Percentiles rank a stretch among this genome's conserved stretches.
phyloP scores from a whole-genome alignment of 371 early-diverging fungal species.

The Syncephalastrum monosporum region DNA sequence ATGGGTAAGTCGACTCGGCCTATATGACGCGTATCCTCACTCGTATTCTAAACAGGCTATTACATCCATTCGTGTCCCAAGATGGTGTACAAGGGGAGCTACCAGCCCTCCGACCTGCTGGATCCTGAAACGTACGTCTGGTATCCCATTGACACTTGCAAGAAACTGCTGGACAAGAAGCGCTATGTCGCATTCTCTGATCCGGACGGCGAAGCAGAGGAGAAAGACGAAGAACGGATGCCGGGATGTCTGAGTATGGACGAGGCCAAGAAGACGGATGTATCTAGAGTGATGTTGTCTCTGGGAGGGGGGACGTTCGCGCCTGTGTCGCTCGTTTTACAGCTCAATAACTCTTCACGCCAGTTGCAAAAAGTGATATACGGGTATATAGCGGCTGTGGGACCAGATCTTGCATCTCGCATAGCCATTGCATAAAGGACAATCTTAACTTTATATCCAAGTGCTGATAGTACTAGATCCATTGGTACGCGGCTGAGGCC shows the following conservation, averaged over 20 bases:
- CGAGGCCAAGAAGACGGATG: slow-evolving; percentile 7
- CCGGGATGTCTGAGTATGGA: slow-evolving; percentile 8
- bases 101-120: slow-evolving; percentile 79
- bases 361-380: too few species aligned
- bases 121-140: slow-evolving; percentile 57
- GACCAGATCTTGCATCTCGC: too few species aligned
- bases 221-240: slow-evolving; percentile 8
- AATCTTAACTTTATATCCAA: too few species aligned
- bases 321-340: too few species aligned
- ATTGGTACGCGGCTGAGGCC: too few species aligned
- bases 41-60: slow-evolving; percentile 56
- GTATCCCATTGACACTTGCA: slow-evolving; percentile 33
- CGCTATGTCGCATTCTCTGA: slow-evolving; percentile 16
- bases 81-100: slow-evolving; percentile 92
- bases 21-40: not conserved
- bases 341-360: too few species aligned
- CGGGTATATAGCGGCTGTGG: too few species aligned
- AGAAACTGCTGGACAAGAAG: slow-evolving; percentile 23
- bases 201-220: slow-evolving; percentile 3
- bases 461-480: too few species aligned
- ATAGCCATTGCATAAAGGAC: too few species aligned
- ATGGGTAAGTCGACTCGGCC: slow-evolving; percentile 58
- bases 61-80: slow-evolving; percentile 89
- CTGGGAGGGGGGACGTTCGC: too few species aligned
- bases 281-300: not conserved